Conservation (phyloP, 1,284 basidiomycete genomes). For the Mrakiaceae sp. region DNA sequence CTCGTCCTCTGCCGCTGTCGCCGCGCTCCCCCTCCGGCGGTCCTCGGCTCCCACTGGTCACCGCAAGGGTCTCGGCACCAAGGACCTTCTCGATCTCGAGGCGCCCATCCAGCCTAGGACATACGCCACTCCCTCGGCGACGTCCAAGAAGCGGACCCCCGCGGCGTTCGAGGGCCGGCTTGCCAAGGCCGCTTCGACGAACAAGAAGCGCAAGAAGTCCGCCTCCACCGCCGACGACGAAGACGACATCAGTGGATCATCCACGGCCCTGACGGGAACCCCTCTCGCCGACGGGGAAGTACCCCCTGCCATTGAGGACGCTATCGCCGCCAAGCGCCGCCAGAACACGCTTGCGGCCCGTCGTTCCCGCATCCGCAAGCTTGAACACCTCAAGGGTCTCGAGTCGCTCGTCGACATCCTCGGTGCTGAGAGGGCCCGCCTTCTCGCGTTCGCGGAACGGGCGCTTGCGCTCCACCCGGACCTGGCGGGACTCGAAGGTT, state of each 20-base stretch:
- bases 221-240: constrained; percentile 43
- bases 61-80: constrained; percentile 43
- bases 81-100: constrained; percentile 43
- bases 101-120: constrained; percentile 49
- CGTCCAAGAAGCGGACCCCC: constrained; percentile 49
- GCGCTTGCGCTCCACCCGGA: constrained; percentile 8
- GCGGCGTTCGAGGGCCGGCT: constrained; percentile 35
- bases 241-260: constrained; percentile 28
- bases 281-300: constrained; percentile 40
- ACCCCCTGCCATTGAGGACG: constrained; percentile 36
- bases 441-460: constrained; percentile 3
- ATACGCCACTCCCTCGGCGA: constrained; percentile 47
- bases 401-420: constrained; percentile 41
- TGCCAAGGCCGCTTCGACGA: constrained; percentile 28
- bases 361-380: constrained; percentile 59
- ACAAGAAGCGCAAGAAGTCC: constrained; percentile 47
- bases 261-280: constrained; percentile 25
- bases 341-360: constrained; percentile 71
- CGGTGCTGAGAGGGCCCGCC: not conserved
- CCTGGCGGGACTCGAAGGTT: constrained; percentile 2
- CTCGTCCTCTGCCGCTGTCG: not conserved
- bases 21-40: not conserved
- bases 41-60: constrained; percentile 35
- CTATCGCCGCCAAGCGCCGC: constrained; percentile 62
- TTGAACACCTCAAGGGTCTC: constrained; percentile 54